These are phyloP conservation scores for Daldinia caldariorum DNA, from an alignment of 495 filamentous ascomycete species.

Conservation along the genomic window DNA sequence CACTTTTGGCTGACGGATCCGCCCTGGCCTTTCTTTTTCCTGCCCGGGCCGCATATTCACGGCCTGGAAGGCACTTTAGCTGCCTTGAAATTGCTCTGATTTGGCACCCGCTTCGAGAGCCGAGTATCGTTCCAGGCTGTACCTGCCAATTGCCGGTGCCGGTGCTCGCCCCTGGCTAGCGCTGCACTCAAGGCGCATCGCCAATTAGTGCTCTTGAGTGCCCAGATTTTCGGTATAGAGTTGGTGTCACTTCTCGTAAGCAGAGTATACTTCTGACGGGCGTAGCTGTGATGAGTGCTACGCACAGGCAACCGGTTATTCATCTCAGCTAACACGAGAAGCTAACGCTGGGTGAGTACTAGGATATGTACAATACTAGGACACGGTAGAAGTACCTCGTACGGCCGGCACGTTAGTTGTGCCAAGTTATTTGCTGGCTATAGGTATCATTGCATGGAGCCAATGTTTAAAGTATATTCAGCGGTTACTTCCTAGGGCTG, in stretches of 20 bases:
- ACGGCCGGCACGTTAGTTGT: neutral
- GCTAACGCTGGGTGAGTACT: neutral
- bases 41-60: constrained; percentile 9
- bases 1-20: constrained; percentile 28
- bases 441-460: neutral
- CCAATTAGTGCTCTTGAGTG: constrained; percentile 3
- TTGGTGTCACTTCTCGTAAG: constrained; percentile 10
- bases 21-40: constrained; percentile 16
- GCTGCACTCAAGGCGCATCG: neutral
- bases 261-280: neutral
- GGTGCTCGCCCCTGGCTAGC: constrained; percentile 3
- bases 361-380: neutral
- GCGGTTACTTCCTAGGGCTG: neutral
- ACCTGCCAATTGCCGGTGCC: constrained; percentile 11
- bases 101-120: constrained; percentile 2
- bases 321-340: neutral
- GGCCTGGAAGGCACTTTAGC: constrained; percentile 16
- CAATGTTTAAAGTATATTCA: neutral
- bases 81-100: constrained; percentile 16
- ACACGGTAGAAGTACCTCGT: neutral
- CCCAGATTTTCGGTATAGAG: constrained; percentile 24
- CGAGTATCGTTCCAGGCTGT: neutral
- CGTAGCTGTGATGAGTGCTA: neutral
- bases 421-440: neutral
- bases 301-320: neutral